Base-by-base conservation (phyloP, 192 early-diverging fungal genomes). In the Coemansia sp. region DNA sequence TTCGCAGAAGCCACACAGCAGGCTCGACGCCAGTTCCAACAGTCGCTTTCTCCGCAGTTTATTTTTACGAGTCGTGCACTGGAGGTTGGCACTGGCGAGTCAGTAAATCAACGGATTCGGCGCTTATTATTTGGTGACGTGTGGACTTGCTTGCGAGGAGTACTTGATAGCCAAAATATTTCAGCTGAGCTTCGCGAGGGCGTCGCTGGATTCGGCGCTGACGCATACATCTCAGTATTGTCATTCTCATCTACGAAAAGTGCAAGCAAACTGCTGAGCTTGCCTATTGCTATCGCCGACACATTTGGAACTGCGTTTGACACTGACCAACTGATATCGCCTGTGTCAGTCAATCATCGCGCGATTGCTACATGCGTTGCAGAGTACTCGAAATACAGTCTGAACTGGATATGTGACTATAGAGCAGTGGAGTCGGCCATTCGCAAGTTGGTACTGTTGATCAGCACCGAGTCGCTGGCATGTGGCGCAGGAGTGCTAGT, bases 131-230 rank as follows among this genome's bases (percentile, higher is more conserved):
- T 72, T 57, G 64, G 64, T 6, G 54, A 47, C 52, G 29, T 72
- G 18, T 54, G 71, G 63, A 34, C 63, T 29, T 44, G 64, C 16
- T 36, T 72, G 24, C 54, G 64, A 42, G 18, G 33, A 2, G 64
- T 54, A 31, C 54, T 72, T 8, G 41, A 47, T 40, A 12, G 36
- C 24, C 34, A 29, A 6, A n/a, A 33, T 13, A 49, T 34, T 13
- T 41, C 12, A 1, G 71, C 49, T 2, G 64, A 72, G 10, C 27
- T 72, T 5, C 54, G 63, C 15, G 64, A 55, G 10, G 71, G 71
- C 0, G 38, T 65, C n/a, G 63, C 41, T 5, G 71, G 71, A 15
- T 72, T 72, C 40, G 71, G 71, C 41, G 71, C 71, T 16, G 71
- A 72, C 43, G 71, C 71, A 4, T 72, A 72, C 22, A 38, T 72